A percentile compares a stretch with the other conserved stretches of the same genome.
Conservation (phyloP, 2,329 filamentous ascomycete species). For the Apiospora rasikravindrae region DNA sequence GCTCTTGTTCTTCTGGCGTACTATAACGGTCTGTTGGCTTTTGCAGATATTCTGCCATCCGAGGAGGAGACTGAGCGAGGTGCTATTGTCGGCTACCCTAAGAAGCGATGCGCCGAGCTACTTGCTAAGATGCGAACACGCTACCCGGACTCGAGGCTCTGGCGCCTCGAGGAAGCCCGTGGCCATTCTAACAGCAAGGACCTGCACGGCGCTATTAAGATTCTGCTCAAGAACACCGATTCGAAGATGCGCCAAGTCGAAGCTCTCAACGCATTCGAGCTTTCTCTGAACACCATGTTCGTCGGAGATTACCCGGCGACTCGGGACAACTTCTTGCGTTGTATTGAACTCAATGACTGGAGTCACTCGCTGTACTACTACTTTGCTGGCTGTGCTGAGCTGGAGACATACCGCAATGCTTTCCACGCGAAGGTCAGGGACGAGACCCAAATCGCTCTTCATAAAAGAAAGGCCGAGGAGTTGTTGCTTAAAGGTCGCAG, state of each 20-base stretch:
- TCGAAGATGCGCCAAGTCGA: conserved; percentile 88
- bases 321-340: conserved; percentile 74
- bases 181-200: conserved; percentile 71
- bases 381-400: conserved; percentile 77
- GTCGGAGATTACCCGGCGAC: conserved; percentile 77
- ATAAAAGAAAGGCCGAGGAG: conserved; percentile 65
- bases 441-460: conserved; percentile 65
- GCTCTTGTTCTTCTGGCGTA: conserved; percentile 82
- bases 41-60: conserved; percentile 83
- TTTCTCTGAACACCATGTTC: conserved; percentile 78
- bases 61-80: conserved; percentile 60
- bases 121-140: conserved; percentile 75
- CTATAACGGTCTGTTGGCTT: conserved; percentile 85
- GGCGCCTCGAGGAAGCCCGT: conserved; percentile 86
- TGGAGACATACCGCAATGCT: conserved; percentile 79
- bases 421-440: conserved; percentile 59
- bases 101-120: conserved; percentile 67
- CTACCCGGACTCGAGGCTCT: conserved; percentile 83
- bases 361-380: conserved; percentile 89
- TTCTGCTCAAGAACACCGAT: conserved; percentile 64
- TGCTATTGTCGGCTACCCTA: conserved; percentile 72
- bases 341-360: conserved; percentile 87
- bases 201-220: conserved; percentile 69
- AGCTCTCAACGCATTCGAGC: conserved; percentile 84
- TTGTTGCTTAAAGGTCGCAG: conserved; percentile 74